Percentiles rank a stretch among this genome's conserved stretches.
Evolutionary conservation across 345 rosid species (phyloP).

Genomic region (Pistacia vera): DNA sequence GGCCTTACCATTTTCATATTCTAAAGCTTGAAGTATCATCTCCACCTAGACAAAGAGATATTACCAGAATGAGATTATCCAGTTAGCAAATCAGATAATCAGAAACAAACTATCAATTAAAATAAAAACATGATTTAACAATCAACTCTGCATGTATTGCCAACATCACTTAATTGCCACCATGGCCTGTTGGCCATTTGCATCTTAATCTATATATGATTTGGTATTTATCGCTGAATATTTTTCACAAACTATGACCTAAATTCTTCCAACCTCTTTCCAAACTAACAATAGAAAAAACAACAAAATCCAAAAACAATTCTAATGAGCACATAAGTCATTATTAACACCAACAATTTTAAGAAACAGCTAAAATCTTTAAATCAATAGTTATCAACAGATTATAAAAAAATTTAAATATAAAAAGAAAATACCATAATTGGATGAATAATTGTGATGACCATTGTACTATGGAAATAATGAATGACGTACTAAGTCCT

Average conservation of each 20-base stretch:
- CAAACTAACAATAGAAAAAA: too few species aligned
- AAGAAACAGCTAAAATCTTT: not conserved
- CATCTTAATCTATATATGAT: too few species aligned
- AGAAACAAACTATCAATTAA: not conserved
- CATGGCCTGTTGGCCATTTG: not conserved
- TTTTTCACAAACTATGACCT: too few species aligned
- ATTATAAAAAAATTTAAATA: not conserved
- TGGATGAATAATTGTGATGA: not conserved
- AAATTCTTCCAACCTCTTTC: too few species aligned
- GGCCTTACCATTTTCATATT: conserved; percentile 80
- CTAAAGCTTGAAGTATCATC: conserved; percentile 98
- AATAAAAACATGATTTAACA: not conserved
- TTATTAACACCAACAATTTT: too few species aligned
- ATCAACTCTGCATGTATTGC: not conserved
- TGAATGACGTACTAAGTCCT: not conserved
- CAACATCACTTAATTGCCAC: too few species aligned
- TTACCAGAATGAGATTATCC: conserved; percentile 20
- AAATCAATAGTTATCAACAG: not conserved
- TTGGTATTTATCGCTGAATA: too few species aligned
- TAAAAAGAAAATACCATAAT: not conserved
- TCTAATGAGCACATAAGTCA: too few species aligned
- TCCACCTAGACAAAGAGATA: conserved; percentile 54
- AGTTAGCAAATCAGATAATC: not conserved
- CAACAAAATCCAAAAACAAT: too few species aligned
- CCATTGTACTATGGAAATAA: not conserved